A percentile compares a stretch with the other conserved stretches of the same genome.
These are phyloP conservation scores for Penicillium sp. DNA, from an alignment of 2,329 filamentous ascomycete genomes.

Conservation along the genomic window DNA sequence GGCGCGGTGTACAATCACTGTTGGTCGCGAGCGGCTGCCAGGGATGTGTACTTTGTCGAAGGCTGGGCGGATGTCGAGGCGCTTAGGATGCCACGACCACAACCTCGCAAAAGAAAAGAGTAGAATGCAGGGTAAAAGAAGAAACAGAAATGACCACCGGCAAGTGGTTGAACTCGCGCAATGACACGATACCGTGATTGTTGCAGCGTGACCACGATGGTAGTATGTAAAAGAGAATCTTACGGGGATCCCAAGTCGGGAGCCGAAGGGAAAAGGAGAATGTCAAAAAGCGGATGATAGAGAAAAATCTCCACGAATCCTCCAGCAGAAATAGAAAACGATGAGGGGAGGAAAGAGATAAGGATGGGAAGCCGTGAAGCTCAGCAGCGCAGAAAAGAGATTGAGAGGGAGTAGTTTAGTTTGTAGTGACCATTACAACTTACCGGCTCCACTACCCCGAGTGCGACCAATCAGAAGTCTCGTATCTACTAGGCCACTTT, in stretches of 20 bases:
- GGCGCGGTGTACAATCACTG: slow-evolving; percentile 3
- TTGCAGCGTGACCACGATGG: not conserved
- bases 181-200: slow-evolving; percentile 3
- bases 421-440: slow-evolving; percentile 18
- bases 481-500: slow-evolving; percentile 3
- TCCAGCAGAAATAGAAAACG: too few species aligned
- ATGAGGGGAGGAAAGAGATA: slow-evolving; percentile 8
- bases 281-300: slow-evolving; percentile 3
- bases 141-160: slow-evolving; percentile 1
- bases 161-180: too few species aligned
- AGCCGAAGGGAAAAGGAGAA: slow-evolving; percentile 4
- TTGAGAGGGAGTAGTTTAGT: slow-evolving; percentile 22
- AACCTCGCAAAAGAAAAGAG: slow-evolving; percentile 6
- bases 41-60: slow-evolving; percentile 27
- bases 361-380: slow-evolving; percentile 7
- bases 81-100: slow-evolving; percentile 10
- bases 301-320: not conserved
- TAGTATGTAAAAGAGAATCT: slow-evolving; percentile 2
- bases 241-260: not conserved
- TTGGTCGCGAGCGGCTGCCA: slow-evolving; percentile 26
- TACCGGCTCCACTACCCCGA: slow-evolving; percentile 5
- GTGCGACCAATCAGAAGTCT: slow-evolving; percentile 8
- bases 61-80: slow-evolving; percentile 15
- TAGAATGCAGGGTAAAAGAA: slow-evolving; percentile 2
- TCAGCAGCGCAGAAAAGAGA: slow-evolving; percentile 16